phyloP scores from a whole-genome alignment of 169 alveolate genomes.

The Eimeria falciformis region DNA sequence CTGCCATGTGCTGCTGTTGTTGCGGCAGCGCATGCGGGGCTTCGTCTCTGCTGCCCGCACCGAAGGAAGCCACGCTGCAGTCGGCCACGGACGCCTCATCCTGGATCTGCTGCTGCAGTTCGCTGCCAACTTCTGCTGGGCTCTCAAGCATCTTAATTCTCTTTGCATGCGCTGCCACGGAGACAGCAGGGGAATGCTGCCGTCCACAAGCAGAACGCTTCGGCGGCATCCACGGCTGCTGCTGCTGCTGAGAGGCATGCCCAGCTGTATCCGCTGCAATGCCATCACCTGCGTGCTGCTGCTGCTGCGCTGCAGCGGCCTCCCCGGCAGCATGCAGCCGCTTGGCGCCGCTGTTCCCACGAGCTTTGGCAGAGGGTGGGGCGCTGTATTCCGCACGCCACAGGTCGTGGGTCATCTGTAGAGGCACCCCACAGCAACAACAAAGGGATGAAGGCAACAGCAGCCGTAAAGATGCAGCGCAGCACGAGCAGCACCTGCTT shows the following conservation, averaged over 20 bases:
- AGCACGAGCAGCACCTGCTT: not conserved
- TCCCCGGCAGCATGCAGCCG: slow-evolving; percentile 47
- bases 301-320: slow-evolving; percentile 54
- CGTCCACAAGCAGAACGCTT: slow-evolving; percentile 22
- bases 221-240: slow-evolving; percentile 24
- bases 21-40: slow-evolving; percentile 25
- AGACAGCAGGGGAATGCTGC: slow-evolving; percentile 53
- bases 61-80: slow-evolving; percentile 17
- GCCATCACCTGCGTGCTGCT: slow-evolving; percentile 48
- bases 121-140: slow-evolving; percentile 26
- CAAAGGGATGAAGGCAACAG: not conserved
- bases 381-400: slow-evolving; percentile 22
- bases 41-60: slow-evolving; percentile 24
- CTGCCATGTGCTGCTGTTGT: slow-evolving; percentile 47
- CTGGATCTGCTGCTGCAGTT: slow-evolving; percentile 66
- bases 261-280: slow-evolving; percentile 5
- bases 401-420: slow-evolving; percentile 54
- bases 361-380: slow-evolving; percentile 4
- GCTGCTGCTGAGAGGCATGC: slow-evolving; percentile 36
- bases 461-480: not conserved
- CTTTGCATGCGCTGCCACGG: slow-evolving; percentile 42
- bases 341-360: slow-evolving; percentile 32
- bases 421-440: slow-evolving; percentile 15
- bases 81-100: slow-evolving; percentile 58
- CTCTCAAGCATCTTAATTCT: slow-evolving; percentile 33